Base-by-base conservation (phyloP, 192 early-diverging fungal species). In the Linnemannia elongata region DNA sequence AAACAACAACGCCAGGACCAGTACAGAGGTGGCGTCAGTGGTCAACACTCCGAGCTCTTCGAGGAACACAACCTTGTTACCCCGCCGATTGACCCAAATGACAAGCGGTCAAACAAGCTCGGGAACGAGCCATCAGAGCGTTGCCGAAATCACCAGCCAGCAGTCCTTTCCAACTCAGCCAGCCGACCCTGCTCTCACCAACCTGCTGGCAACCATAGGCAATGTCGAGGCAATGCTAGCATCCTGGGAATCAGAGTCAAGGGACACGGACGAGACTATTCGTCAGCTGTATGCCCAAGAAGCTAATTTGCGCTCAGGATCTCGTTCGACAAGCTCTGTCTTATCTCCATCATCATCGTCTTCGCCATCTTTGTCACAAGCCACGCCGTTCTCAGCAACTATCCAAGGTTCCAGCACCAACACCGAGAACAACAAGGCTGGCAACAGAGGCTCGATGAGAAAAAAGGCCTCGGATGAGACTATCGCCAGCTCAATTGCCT, bases 181-280 rank as follows among this genome's bases (percentile, higher is more conserved):
- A 33, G 12, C 4, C 60, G 35, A 33, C 13, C 60, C 60, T 66
- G 30, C 60, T 13, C n/a, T 66, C 13, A 33, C n/a, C 12, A 30
- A 66, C 30, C 30, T 66, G n/a, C 27, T 66, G 60, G 27, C 60
- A 33, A 66, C 30, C 30, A 66, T 66, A 66, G 60, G 60, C 13
- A 66, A 66, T 66, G 60, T 66, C 60, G 60, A 66, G 27, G 60
- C 60, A 10, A 66, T 66, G 60, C 30, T 66, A 12, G 60, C 60
- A 12, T 66, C 60, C 10, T 66, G 27, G 60, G 60, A 66, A 33
- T 66, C 60, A 10, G 60, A 66, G 10, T 33, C 60, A 13, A 66
- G 30, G 60, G 60, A 66, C 60, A 66, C 60, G 13, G 60, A 66
- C 60, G 60, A 66, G 30, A 66, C 12, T 30, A 66, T 66, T 33